Evolutionary conservation across 805 yeast genomes (phyloP).

Genomic region (Candida michaelii): DNA sequence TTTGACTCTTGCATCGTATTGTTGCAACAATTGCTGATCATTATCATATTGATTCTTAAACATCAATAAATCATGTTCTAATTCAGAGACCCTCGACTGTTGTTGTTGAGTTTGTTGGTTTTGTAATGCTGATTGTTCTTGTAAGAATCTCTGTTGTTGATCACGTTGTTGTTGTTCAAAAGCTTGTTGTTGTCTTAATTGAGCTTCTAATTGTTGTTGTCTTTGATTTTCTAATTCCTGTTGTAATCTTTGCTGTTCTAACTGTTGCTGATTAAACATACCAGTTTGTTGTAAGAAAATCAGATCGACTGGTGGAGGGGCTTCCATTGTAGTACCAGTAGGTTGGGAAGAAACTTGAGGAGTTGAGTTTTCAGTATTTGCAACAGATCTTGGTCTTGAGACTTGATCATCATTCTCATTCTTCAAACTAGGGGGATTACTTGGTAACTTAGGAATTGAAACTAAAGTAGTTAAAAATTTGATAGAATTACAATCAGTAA

Average conservation of each 20-base stretch:
- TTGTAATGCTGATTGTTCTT: conserved; percentile 64
- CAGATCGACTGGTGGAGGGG: conserved; percentile 37
- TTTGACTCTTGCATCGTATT: conserved; percentile 83
- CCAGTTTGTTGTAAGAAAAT: conserved; percentile 56
- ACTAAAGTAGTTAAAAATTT: conserved; percentile 78
- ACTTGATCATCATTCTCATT: conserved; percentile 41
- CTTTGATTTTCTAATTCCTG: conserved; percentile 65
- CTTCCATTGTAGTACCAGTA: conserved; percentile 28
- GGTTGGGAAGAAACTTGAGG: conserved; percentile 49
- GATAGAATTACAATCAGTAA: conserved; percentile 85
- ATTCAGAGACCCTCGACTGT: conserved; percentile 74
- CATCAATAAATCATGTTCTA: conserved; percentile 76
- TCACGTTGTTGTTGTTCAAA: conserved; percentile 73
- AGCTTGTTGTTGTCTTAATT: conserved; percentile 67
- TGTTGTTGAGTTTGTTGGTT: conserved; percentile 72
- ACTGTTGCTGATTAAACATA: conserved; percentile 50
- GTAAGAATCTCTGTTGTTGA: conserved; percentile 65
- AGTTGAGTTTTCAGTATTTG: conserved; percentile 20
- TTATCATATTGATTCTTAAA: conserved; percentile 80
- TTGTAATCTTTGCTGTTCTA: conserved; percentile 60
- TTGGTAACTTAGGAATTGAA: conserved; percentile 68
- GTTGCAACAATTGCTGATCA: conserved; percentile 79
- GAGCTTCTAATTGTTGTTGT: conserved; percentile 65
- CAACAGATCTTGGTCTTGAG: conserved; percentile 31
- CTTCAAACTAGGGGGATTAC: conserved; percentile 58